These are phyloP conservation scores for Suhomyces maxii DNA, from an alignment of 1,139 yeast genomes.

Conservation along the genomic window DNA sequence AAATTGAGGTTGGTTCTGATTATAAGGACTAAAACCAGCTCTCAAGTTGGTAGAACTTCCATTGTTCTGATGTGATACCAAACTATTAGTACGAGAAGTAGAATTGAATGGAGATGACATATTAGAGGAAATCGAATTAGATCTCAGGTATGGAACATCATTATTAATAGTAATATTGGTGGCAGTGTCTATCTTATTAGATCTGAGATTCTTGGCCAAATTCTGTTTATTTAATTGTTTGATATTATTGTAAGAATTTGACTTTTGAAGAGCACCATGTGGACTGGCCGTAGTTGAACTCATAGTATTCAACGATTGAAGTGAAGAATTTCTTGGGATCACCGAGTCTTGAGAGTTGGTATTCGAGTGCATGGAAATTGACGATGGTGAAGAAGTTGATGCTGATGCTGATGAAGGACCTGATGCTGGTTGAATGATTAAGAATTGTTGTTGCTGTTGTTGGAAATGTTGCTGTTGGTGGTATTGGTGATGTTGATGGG, in stretches of 20 bases:
- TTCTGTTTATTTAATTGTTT: conserved; percentile 18
- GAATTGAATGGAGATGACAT: not conserved
- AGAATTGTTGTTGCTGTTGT: not conserved
- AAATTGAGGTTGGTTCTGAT: conserved; percentile 2
- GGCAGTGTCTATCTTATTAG: conserved; percentile 31
- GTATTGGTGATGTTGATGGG: not conserved
- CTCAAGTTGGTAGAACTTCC: conserved; percentile 3
- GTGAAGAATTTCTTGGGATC: conserved; percentile 7
- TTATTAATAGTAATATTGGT: conserved; percentile 21
- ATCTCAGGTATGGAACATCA: conserved; percentile 5
- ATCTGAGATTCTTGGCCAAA: conserved; percentile 31
- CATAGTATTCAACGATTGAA: conserved; percentile 6
- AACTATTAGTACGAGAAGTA: conserved; percentile 5
- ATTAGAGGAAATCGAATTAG: conserved; percentile 2
- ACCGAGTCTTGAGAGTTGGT: conserved; percentile 7
- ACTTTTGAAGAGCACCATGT: conserved; percentile 5
- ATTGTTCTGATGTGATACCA: conserved; percentile 3
- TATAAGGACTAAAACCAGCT: conserved; percentile 5
- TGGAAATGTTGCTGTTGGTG: not conserved
- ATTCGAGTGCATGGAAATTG: conserved; percentile 4
- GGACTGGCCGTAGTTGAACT: conserved; percentile 1
- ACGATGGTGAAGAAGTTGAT: conserved; percentile 5
- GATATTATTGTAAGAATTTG: conserved; percentile 19
- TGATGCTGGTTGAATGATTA: not conserved
- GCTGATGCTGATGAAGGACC: conserved; percentile 2